Conservation (phyloP, 345 rosid genomes). For the Carallia brachiata region DNA sequence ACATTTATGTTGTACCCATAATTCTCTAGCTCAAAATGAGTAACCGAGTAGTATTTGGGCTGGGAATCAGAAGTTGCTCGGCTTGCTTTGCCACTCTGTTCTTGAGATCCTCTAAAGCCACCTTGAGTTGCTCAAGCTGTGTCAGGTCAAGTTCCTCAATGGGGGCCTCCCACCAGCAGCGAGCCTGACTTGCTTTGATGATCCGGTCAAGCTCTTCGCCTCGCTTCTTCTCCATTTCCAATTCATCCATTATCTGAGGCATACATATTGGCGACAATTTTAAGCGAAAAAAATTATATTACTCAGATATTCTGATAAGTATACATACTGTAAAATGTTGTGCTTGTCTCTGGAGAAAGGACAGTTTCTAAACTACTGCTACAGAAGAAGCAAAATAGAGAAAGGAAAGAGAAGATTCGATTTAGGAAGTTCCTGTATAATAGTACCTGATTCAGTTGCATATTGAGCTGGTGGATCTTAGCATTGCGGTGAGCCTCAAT, state of each 20-base stretch:
- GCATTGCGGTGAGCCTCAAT: constrained; percentile 47
- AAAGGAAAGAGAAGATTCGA: not conserved
- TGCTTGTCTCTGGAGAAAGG: too few species aligned
- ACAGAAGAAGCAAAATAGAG: not conserved
- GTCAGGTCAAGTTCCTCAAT: constrained; percentile 21
- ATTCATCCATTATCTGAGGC: constrained; percentile 19
- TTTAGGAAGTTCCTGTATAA: too few species aligned
- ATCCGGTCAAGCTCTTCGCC: constrained; percentile 36
- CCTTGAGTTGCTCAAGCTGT: constrained; percentile 39
- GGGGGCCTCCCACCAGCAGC: constrained; percentile 56
- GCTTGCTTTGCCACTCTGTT: constrained; percentile 33
- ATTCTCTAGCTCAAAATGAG: constrained; percentile 7
- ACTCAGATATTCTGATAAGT: not conserved
- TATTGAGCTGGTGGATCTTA: constrained; percentile 42
- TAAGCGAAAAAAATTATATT: not conserved
- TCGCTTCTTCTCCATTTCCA: constrained; percentile 48
- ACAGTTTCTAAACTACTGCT: not conserved
- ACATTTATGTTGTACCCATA: constrained; percentile 3
- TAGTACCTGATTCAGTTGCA: too few species aligned
- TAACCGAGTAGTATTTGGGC: constrained; percentile 8
- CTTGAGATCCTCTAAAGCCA: constrained; percentile 38
- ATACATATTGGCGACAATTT: not conserved
- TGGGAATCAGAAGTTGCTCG: constrained; percentile 23
- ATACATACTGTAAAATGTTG: too few species aligned
- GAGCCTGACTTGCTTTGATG: constrained; percentile 19